Conservation (phyloP, 768 basidiomycete genomes). For the Xanthoconium purpureum region DNA sequence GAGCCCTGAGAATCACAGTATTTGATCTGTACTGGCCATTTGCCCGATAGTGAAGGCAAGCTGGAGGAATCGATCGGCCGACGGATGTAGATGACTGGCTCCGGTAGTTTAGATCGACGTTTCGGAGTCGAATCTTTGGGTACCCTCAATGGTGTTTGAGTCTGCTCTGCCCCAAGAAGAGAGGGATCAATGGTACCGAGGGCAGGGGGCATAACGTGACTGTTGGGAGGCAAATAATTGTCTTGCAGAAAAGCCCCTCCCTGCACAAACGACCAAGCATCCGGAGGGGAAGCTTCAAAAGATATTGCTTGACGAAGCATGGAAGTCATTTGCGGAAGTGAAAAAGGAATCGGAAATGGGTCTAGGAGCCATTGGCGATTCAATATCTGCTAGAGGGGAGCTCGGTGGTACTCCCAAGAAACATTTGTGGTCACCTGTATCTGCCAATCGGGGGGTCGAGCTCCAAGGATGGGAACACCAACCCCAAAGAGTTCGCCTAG, state of each 20-base stretch:
- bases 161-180: constrained; percentile 20
- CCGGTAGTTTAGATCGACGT: constrained; percentile 15
- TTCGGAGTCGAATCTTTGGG: neutral
- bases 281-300: neutral
- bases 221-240: neutral
- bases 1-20: constrained; percentile 20
- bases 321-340: neutral
- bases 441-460: constrained; percentile 5
- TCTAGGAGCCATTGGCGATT: neutral
- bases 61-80: constrained; percentile 23
- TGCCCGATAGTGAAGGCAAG: constrained; percentile 19
- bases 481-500: neutral
- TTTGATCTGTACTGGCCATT: constrained; percentile 30
- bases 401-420: constrained; percentile 31
- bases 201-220: neutral
- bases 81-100: constrained; percentile 31
- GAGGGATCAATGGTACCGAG: constrained; percentile 30
- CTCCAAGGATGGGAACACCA: constrained; percentile 4
- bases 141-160: neutral
- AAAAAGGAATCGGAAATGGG: neutral
- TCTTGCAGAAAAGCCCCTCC: neutral
- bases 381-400: constrained; percentile 5
- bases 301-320: constrained; percentile 3
- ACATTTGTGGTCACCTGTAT: constrained; percentile 9
- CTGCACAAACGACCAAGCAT: constrained; percentile 12